Percentiles rank a stretch among this genome's conserved stretches.
phyloP scores from a whole-genome alignment of 2,329 filamentous ascomycete genomes.

The Ambrosiella beaveri region DNA sequence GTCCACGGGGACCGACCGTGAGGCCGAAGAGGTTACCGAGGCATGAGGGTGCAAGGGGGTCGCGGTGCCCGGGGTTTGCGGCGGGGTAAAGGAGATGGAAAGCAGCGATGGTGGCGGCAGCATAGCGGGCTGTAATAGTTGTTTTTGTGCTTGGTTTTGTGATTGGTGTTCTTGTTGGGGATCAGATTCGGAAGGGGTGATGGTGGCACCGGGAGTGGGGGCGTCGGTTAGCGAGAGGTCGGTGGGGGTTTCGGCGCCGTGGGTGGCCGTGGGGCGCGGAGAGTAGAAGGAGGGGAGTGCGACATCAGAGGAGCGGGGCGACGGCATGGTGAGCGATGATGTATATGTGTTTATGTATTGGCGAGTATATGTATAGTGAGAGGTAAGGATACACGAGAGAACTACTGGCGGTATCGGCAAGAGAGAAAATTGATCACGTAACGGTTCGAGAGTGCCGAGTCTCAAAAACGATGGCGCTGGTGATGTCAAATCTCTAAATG shows the following conservation, averaged over 20 bases:
- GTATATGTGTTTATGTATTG: too few species aligned
- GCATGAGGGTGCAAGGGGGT: slow-evolving; percentile 27
- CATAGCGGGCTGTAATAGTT: slow-evolving; percentile 9
- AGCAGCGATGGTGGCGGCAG: slow-evolving; percentile 51
- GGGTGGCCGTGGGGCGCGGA: slow-evolving; percentile 4
- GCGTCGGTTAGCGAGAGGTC: neutral
- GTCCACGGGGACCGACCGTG: slow-evolving; percentile 42
- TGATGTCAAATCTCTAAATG: too few species aligned
- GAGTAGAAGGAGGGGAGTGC: slow-evolving; percentile 14
- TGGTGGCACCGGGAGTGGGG: neutral
- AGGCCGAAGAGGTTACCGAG: slow-evolving; percentile 16
- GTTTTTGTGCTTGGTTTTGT: too few species aligned
- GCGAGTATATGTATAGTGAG: neutral
- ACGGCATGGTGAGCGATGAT: neutral
- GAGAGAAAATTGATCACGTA: too few species aligned
- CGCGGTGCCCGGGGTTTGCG: slow-evolving; percentile 41
- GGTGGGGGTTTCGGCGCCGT: neutral
- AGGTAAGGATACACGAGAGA: too few species aligned
- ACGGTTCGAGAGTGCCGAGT: too few species aligned
- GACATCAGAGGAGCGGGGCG: neutral
- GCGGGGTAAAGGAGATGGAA: slow-evolving; percentile 71
- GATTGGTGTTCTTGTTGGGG: slow-evolving; percentile 8
- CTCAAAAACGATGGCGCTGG: too few species aligned
- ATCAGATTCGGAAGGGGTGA: slow-evolving; percentile 5
- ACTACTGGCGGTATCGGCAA: too few species aligned